Conservation (phyloP, 805 yeast species). For the Wickerhamiella azymoides region DNA sequence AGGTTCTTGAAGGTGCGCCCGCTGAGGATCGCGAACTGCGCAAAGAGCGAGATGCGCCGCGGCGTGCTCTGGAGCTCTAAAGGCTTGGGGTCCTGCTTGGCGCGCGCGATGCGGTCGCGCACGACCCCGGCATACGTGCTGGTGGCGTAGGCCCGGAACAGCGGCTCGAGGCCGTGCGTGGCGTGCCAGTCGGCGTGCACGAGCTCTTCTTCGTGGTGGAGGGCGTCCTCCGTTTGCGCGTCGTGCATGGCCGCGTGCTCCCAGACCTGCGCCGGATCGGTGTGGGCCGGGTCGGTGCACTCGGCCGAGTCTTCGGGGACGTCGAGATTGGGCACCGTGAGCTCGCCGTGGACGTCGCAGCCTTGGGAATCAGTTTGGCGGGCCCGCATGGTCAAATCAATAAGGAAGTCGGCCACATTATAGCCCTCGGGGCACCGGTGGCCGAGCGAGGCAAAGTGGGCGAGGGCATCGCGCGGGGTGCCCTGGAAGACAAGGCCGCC, state of each 20-base stretch:
- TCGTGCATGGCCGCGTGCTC: conserved; percentile 17
- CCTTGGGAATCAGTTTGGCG: not conserved
- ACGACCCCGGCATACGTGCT: conserved; percentile 15
- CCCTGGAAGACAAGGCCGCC: conserved; percentile 87
- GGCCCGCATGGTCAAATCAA: conserved; percentile 72
- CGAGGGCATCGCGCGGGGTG: conserved; percentile 56
- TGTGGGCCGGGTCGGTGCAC: conserved; percentile 15
- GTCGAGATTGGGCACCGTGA: not conserved
- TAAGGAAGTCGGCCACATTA: conserved; percentile 84
- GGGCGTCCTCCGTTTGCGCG: not conserved
- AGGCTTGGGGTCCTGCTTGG: conserved; percentile 1
- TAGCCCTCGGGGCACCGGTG: conserved; percentile 77
- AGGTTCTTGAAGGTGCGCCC: conserved; percentile 84
- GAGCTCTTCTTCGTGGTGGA: not conserved
- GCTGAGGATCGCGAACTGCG: conserved; percentile 61
- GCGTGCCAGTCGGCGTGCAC: conserved; percentile 12
- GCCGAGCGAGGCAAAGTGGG: conserved; percentile 63
- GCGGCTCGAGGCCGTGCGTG: conserved; percentile 20
- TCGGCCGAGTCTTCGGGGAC: conserved; percentile 10
- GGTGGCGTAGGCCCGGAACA: conserved; percentile 21
- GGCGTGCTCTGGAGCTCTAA: conserved; percentile 14
- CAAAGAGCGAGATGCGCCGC: conserved; percentile 41
- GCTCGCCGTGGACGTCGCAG: not conserved
- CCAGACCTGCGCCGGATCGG: conserved; percentile 17
- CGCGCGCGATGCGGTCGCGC: conserved; percentile 16